Percentiles rank a stretch among this genome's conserved stretches.
phyloP scores from a whole-genome alignment of 2,329 filamentous ascomycete species.

The Fusarium staphyleae region DNA sequence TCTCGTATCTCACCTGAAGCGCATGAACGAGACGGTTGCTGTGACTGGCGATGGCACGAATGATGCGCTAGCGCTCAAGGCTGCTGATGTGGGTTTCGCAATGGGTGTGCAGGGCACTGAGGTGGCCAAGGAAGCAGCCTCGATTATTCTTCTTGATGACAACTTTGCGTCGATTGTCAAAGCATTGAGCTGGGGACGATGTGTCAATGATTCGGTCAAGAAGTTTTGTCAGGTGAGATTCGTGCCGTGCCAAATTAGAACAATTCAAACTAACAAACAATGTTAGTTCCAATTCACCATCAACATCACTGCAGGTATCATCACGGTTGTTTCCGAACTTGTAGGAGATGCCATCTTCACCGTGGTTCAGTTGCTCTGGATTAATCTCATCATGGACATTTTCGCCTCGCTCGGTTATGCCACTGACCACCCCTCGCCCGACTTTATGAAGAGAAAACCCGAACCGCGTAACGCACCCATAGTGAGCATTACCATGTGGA shows the following conservation, averaged over 20 bases:
- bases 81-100: slow-evolving; percentile 71
- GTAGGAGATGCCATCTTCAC: slow-evolving; percentile 66
- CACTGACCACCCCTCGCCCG: slow-evolving; percentile 66
- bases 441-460: slow-evolving; percentile 62
- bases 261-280: slow-evolving; percentile 15
- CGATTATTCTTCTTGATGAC: slow-evolving; percentile 71
- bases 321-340: slow-evolving; percentile 70
- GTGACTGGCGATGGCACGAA: slow-evolving; percentile 74
- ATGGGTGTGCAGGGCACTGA: slow-evolving; percentile 74
- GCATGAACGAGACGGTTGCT: slow-evolving; percentile 64
- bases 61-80: slow-evolving; percentile 70
- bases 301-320: slow-evolving; percentile 71
- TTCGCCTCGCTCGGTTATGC: slow-evolving; percentile 71
- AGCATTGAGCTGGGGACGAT: slow-evolving; percentile 72
- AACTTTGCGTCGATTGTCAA: slow-evolving; percentile 72
- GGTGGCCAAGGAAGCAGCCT: slow-evolving; percentile 72
- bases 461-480: slow-evolving; percentile 72
- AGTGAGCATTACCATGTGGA: slow-evolving; percentile 71
- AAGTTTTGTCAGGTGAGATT: slow-evolving; percentile 67
- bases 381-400: slow-evolving; percentile 75
- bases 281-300: slow-evolving; percentile 70
- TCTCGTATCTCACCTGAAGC: slow-evolving; percentile 61
- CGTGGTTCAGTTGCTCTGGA: slow-evolving; percentile 72
- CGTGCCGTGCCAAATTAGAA: too few species aligned
- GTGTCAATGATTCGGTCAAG: slow-evolving; percentile 71